Percentiles rank a stretch among this genome's conserved stretches.
phyloP scores from a whole-genome alignment of 164 flowering plant species.

The Chloranthus sessilifolius region DNA sequence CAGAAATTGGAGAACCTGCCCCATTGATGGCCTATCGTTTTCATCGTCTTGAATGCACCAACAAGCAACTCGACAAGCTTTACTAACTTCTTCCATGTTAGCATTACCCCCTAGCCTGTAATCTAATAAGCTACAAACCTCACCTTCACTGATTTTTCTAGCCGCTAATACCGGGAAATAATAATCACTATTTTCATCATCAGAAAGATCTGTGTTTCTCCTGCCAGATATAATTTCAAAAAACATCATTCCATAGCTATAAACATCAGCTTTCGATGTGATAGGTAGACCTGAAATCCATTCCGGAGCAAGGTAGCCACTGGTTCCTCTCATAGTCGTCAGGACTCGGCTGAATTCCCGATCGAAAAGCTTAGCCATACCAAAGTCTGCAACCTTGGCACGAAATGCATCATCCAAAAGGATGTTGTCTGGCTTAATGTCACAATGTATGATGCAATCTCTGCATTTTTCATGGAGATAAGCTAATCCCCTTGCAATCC shows the following conservation, averaged over 20 bases:
- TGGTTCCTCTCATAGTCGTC: not conserved
- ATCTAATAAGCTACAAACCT: no score
- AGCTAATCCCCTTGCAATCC: conserved; percentile 1
- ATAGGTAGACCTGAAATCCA: not conserved
- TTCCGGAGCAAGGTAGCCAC: conserved; percentile 10
- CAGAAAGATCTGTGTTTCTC: no score
- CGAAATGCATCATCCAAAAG: conserved; percentile 5
- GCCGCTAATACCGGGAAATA: no score
- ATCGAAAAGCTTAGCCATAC: conserved; percentile 7
- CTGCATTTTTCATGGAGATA: conserved; percentile 6
- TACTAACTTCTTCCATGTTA: no score
- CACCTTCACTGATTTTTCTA: no score
- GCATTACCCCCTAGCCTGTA: no score
- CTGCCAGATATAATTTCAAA: no score
- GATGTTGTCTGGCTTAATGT: conserved; percentile 13
- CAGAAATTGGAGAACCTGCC: no score
- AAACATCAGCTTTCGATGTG: conserved; percentile 8
- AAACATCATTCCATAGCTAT: conserved; percentile 6
- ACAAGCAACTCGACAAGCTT: no score
- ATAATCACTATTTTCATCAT: no score
- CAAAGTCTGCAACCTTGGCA: conserved; percentile 9
- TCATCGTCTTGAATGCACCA: no score
- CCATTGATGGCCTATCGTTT: no score
- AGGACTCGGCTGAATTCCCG: not conserved
- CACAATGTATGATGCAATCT: conserved; percentile 2